A percentile compares a stretch with the other conserved stretches of the same genome.
Conservation (phyloP, 345 rosid species). For the Lepidium didymum region DNA sequence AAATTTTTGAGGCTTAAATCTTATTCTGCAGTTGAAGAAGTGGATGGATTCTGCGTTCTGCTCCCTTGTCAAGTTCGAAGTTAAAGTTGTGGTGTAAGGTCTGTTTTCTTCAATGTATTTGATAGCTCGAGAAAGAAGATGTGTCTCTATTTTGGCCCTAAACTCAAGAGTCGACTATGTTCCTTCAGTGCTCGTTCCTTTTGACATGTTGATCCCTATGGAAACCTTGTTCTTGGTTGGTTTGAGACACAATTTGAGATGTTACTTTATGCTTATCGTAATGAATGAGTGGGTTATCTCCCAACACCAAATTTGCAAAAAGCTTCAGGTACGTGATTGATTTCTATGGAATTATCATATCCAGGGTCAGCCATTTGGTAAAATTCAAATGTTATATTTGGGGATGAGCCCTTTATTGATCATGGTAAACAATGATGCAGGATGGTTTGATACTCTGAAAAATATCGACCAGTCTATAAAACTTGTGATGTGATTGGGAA, state of each 20-base stretch:
- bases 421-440: slow-evolving; percentile 29
- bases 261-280: slow-evolving; percentile 35
- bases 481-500: slow-evolving; percentile 26
- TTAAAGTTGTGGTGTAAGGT: slow-evolving; percentile 16
- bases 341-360: slow-evolving; percentile 4
- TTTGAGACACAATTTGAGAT: slow-evolving; percentile 33
- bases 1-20: not conserved
- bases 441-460: slow-evolving; percentile 19
- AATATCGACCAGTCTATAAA: slow-evolving; percentile 10
- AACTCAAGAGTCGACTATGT: slow-evolving; percentile 30
- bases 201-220: slow-evolving; percentile 31
- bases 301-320: slow-evolving; percentile 16
- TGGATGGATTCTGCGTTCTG: slow-evolving; percentile 15
- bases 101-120: slow-evolving; percentile 21
- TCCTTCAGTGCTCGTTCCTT: slow-evolving; percentile 27
- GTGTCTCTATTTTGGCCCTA: slow-evolving; percentile 23
- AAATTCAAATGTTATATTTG: slow-evolving; percentile 23
- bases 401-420: slow-evolving; percentile 14
- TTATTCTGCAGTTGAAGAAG: slow-evolving; percentile 15
- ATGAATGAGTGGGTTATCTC: slow-evolving; percentile 24
- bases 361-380: slow-evolving; percentile 11
- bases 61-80: not conserved
- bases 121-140: slow-evolving; percentile 26
- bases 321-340: slow-evolving; percentile 28
- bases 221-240: slow-evolving; percentile 32